Percentiles rank a stretch among this genome's conserved stretches.
Conservation (phyloP, 2,329 filamentous ascomycete species). For the Claviceps monticola region DNA sequence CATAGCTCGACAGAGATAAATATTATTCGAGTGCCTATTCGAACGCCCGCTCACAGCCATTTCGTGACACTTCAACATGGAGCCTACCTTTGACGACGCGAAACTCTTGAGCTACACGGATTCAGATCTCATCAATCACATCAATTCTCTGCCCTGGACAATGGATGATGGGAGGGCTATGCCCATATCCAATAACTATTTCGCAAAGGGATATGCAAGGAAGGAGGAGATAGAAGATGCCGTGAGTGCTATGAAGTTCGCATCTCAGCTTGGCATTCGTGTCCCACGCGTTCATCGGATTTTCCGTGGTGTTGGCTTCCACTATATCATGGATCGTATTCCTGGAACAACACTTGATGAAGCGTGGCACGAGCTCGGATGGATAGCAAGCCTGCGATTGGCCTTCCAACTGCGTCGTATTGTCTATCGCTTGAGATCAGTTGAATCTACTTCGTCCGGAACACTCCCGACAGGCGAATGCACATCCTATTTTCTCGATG, state of each 20-base stretch:
- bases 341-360: neutral
- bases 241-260: neutral
- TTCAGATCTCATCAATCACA: neutral
- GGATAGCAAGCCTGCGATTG: neutral
- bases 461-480: neutral
- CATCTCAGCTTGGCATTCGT: neutral
- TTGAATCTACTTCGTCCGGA: neutral
- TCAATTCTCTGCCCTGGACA: neutral
- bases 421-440: neutral
- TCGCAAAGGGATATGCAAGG: neutral
- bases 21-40: too few relatives aligned
- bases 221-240: neutral
- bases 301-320: neutral
- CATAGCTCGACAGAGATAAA: too few relatives aligned
- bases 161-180: neutral
- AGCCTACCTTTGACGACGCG: neutral
- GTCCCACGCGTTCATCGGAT: neutral
- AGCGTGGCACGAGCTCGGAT: neutral
- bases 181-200: neutral
- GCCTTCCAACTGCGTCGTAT: neutral
- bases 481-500: neutral
- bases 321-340: neutral
- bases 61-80: too few relatives aligned
- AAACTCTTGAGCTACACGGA: neutral
- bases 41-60: too few relatives aligned